These are phyloP conservation scores for Chamaecyparis obtusa DNA, from an alignment of 75 land plant genomes.

Conservation along the genomic window DNA sequence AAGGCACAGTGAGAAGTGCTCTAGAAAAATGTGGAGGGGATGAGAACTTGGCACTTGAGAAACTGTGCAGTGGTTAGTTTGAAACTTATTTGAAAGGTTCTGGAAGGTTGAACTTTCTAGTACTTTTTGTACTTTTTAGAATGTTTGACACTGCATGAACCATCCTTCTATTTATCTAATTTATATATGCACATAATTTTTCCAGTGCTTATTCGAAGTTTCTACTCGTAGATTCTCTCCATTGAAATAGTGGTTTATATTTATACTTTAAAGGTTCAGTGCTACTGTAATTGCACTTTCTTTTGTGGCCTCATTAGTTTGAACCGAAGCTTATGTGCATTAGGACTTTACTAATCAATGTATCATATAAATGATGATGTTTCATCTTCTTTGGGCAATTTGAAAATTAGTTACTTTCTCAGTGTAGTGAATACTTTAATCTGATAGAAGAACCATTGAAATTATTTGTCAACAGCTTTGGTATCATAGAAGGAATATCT, in stretches of 20 bases:
- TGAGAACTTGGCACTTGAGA: conserved; percentile 86
- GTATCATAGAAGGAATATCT: not conserved
- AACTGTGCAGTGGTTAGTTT: conserved; percentile 57
- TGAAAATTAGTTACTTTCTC: not conserved
- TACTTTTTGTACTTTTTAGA: not conserved
- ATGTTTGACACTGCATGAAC: not conserved
- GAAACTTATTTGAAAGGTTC: not conserved
- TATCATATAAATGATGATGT: not conserved
- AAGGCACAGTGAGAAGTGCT: conserved; percentile 51
- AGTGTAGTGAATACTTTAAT: not conserved
- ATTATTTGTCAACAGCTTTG: not conserved
- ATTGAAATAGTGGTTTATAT: not conserved
- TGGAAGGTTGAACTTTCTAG: not conserved
- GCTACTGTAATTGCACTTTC: not conserved
- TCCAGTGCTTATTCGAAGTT: not conserved
- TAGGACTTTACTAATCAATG: not conserved
- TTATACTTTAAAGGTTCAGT: not conserved
- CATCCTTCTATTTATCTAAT: not conserved
- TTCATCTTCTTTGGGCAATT: not conserved
- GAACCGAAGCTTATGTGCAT: not conserved
- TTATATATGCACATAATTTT: not conserved
- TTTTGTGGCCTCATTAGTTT: not conserved
- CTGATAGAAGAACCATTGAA: not conserved
- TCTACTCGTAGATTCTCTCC: not conserved
- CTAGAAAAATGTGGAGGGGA: conserved; percentile 71